These are phyloP conservation scores for Cadophora sp. DNA, from an alignment of 2,329 filamentous ascomycete species.

Conservation along the genomic window DNA sequence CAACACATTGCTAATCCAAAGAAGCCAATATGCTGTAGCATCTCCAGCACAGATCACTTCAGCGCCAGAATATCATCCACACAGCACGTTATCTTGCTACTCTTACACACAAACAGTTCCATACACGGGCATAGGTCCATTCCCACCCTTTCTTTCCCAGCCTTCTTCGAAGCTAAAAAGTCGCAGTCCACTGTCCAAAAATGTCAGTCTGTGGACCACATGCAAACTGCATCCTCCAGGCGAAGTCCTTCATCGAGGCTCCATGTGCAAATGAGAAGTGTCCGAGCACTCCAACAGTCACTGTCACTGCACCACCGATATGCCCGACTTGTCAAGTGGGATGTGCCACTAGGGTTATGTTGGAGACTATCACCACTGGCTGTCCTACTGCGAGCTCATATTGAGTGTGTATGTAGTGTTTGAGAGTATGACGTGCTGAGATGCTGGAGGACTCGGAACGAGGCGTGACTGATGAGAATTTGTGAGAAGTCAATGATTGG, in stretches of 20 bases:
- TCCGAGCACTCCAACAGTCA: slow-evolving; percentile 34
- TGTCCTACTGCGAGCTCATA: not conserved
- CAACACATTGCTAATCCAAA: slow-evolving; percentile 15
- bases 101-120: slow-evolving; percentile 29
- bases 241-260: slow-evolving; percentile 20
- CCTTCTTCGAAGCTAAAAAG: slow-evolving; percentile 4
- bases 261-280: slow-evolving; percentile 28
- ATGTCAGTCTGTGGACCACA: slow-evolving; percentile 22
- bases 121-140: slow-evolving; percentile 28
- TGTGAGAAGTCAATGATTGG: not conserved
- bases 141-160: not conserved
- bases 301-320: slow-evolving; percentile 24
- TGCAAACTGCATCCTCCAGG: slow-evolving; percentile 27
- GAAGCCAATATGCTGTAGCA: slow-evolving; percentile 21
- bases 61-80: slow-evolving; percentile 8
- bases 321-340: slow-evolving; percentile 32
- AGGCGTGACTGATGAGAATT: not conserved
- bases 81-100: slow-evolving; percentile 24
- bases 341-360: slow-evolving; percentile 24
- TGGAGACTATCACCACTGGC: slow-evolving; percentile 24
- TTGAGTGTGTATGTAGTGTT: not conserved
- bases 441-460: not conserved
- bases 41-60: slow-evolving; percentile 20
- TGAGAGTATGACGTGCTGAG: not conserved
- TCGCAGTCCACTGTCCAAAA: slow-evolving; percentile 27